A percentile compares a stretch with the other conserved stretches of the same genome.
Conservation (phyloP, 495 filamentous ascomycete species). For the Hypomontagnella submonticulosa region DNA sequence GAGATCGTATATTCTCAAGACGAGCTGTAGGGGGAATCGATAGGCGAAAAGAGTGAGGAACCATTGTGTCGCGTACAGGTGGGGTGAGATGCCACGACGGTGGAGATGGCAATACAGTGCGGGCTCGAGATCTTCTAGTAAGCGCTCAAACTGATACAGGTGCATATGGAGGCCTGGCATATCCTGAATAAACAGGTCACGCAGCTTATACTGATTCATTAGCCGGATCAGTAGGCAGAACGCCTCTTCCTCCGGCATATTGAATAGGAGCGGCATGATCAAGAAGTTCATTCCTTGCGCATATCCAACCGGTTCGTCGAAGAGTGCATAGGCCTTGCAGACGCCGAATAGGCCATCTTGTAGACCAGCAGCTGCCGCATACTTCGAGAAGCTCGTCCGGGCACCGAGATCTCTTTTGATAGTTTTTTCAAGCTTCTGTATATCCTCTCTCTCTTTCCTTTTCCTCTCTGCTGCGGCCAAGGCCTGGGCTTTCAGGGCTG, state of each 20-base stretch:
- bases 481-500: constrained; percentile 72
- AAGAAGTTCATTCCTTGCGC: constrained; percentile 99
- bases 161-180: constrained; percentile 96
- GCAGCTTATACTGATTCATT: constrained; percentile 96
- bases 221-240: constrained; percentile 92
- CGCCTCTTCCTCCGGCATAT: constrained; percentile 97
- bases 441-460: constrained; percentile 81
- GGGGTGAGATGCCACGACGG: constrained; percentile 84
- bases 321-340: constrained; percentile 97
- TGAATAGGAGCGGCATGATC: constrained; percentile 96
- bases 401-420: constrained; percentile 92
- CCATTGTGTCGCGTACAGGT: constrained; percentile 98
- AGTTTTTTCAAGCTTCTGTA: constrained; percentile 87
- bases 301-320: constrained; percentile 94
- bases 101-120: constrained; percentile 95
- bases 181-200: constrained; percentile 93
- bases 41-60: constrained; percentile 99
- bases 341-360: constrained; percentile 95
- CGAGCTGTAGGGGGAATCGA: constrained; percentile 94
- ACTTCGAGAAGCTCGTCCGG: constrained; percentile 96
- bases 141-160: constrained; percentile 93
- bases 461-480: constrained; percentile 71
- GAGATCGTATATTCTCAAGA: constrained; percentile 95
- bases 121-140: constrained; percentile 94
- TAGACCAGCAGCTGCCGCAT: constrained; percentile 83